These are phyloP conservation scores for Phytopythium kandeliae DNA, from an alignment of 352 stramenopile species.

Conservation along the genomic window DNA sequence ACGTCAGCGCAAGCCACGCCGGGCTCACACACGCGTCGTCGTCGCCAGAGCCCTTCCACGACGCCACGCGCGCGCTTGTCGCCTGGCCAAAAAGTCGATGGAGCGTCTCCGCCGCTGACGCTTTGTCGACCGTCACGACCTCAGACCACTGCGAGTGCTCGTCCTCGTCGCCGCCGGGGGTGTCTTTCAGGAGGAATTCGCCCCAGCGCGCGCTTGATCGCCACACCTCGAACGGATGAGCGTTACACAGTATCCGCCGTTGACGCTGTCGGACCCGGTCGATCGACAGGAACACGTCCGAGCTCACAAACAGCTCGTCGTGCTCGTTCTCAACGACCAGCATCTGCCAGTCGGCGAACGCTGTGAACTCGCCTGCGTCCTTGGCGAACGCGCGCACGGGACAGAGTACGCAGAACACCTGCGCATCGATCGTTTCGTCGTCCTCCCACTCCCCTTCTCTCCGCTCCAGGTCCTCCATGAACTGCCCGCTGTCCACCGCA, in stretches of 20 bases:
- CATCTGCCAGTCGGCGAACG: constrained; percentile 54
- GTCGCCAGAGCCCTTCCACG: constrained; percentile 32
- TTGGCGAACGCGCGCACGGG: constrained; percentile 44
- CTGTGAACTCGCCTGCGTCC: constrained; percentile 43
- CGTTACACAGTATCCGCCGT: constrained; percentile 56
- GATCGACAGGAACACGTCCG: constrained; percentile 27
- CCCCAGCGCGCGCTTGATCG: constrained; percentile 35
- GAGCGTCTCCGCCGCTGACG: constrained; percentile 34
- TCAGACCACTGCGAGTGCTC: neutral
- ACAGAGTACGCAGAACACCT: constrained; percentile 63
- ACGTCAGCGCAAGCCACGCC: constrained; percentile 46
- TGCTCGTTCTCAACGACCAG: constrained; percentile 73
- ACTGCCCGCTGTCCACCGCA: constrained; percentile 1
- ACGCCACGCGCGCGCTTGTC: constrained; percentile 24
- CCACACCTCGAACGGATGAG: constrained; percentile 59
- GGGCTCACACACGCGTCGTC: constrained; percentile 29
- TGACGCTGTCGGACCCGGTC: constrained; percentile 39
- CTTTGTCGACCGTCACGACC: constrained; percentile 27
- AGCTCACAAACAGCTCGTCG: constrained; percentile 37
- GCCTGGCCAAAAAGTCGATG: constrained; percentile 35
- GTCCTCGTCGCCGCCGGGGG: neutral
- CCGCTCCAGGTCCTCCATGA: constrained; percentile 23
- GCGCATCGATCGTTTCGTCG: constrained; percentile 33
- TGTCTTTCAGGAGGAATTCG: constrained; percentile 29
- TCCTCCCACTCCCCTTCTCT: constrained; percentile 37